Evolutionary conservation across 306 rosid species (phyloP), one percentile per base, ranked within the genome.

Genomic region (Corylus avellana): DNA sequence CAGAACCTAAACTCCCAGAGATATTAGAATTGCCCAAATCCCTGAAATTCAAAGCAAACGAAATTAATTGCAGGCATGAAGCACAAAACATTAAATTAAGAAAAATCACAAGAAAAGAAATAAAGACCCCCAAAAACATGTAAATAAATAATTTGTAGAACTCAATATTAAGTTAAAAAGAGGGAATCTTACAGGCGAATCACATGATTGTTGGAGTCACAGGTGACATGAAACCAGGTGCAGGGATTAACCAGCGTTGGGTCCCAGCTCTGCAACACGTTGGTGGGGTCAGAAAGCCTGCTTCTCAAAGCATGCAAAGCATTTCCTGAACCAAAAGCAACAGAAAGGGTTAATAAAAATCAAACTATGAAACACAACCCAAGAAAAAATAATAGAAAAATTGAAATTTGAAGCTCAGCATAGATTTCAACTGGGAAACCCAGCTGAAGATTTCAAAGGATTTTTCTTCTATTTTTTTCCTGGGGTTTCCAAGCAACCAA

Each of bases 181-280:
- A 42, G 49, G 78, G 54, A 75, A 82, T 69, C 94, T 80, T 75
- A 93, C 99, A 95, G 78, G 78, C 99, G 98, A 80, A 87, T 84
- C 42, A 95, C 98, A 78, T 85, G 99, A 86, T 75, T 85, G 79
- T 80, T 80, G 82, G 90, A 82, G 82, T 95, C 91, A 66, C 99
- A 95, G 68, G 91, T 84, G 83, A 95, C 91, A 83, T 95, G 99
- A 80, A 95, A 95, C 99, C 99, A 95, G 73, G 98, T 95, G 88
- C 99, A 95, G 12, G 99, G 96, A 90, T 95, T 90, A 78, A 95
- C 99, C 86, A 95, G 87, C 12, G 99, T 95, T 55, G 99, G 99
- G 92, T 95, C 99, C 99, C 99, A 95, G 83, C 97, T 95, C 85
- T 93, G 97, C 32, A 95, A 85, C 67, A 91, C 91, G 61, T 93